Evolutionary conservation across 1,139 yeast species (phyloP), one percentile per base, ranked within the genome.

Genomic region (Spathaspora sp.): DNA sequence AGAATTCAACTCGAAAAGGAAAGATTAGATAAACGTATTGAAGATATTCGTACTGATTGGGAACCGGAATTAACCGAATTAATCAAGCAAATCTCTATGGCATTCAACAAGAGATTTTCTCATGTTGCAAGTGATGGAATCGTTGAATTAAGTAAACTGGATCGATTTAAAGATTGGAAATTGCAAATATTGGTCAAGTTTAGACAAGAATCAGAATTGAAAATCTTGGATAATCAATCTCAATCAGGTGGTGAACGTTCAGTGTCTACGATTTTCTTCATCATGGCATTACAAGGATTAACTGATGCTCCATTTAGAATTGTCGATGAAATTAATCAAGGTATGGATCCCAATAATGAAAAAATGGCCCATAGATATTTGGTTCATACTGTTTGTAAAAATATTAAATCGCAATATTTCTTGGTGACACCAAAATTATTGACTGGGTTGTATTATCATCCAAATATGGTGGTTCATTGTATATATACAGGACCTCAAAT

Each of bases 171-270:
- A 26, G 84, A 89, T 44, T 95, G 99, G 98, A 81, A 82, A 53
- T 67, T 95, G 44, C 89, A 89, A 53, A 88, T 95, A 43, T 66
- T 83, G 64, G 98, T 93, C 11, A 84, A 89, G 54, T 95, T 93
- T 64, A 76, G 99, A 59, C 88, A 85, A 52, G 81, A 78, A 45
- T 83, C 91, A 10, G 83, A 78, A 20, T 67, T 87, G 50, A 84
- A 84, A 53, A 78, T 81, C 20, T 73, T 93, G 45, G 93, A 89
- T 57, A 82, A 89, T 26, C 93, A 87, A 51, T 82, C 95, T 2
- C 99, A 95, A 64, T 89, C 97, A 0, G 99, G 99, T 46, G 99
- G 99, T 44, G 99, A 95, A 63, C 80, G 97, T 57, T 96, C 99
- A 0, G 97, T 93, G 0, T 85, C 97, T 0, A 95, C 99, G 0